A percentile compares a stretch with the other conserved stretches of the same genome.
These are phyloP conservation scores for Ogataea corticis DNA, from an alignment of 805 yeast species.

Conservation along the genomic window DNA sequence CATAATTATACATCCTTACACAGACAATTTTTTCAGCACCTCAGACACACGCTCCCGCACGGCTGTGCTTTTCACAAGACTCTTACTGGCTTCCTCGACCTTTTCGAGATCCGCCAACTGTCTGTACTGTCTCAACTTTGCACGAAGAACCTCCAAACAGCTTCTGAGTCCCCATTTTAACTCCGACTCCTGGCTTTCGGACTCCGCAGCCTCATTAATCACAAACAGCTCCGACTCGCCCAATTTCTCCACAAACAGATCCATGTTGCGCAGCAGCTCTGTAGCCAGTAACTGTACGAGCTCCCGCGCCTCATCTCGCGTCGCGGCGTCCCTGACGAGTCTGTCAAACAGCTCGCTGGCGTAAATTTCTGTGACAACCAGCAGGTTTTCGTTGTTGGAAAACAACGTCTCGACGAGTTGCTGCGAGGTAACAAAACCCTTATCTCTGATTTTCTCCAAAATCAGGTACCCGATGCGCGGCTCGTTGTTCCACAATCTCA, in stretches of 20 bases:
- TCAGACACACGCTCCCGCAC: background rate
- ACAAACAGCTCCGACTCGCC: constrained; percentile 13
- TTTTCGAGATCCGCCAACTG: background rate
- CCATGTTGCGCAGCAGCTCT: constrained; percentile 18
- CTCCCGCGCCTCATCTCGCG: constrained; percentile 17
- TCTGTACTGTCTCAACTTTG: constrained; percentile 14
- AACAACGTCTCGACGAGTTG: constrained; percentile 48
- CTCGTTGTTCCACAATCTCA: constrained; percentile 64
- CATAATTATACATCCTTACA: background rate
- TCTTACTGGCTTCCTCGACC: too few relatives aligned
- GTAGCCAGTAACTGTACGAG: constrained; percentile 17
- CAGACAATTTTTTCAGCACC: background rate
- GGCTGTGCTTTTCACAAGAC: background rate
- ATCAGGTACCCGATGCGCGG: constrained; percentile 66
- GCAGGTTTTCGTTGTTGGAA: constrained; percentile 29
- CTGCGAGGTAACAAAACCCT: constrained; percentile 42
- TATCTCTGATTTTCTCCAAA: constrained; percentile 49
- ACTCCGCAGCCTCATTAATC: constrained; percentile 9
- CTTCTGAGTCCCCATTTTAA: constrained; percentile 42
- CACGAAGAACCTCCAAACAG: constrained; percentile 13
- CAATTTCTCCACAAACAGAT: constrained; percentile 18
- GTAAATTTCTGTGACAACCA: constrained; percentile 45
- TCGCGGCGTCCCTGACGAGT: constrained; percentile 21
- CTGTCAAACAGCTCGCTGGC: constrained; percentile 42
- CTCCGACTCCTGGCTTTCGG: constrained; percentile 33